A percentile compares a stretch with the other conserved stretches of the same genome.
Conservation (phyloP, 768 basidiomycete genomes). For the Rhizopogon vulgaris region DNA sequence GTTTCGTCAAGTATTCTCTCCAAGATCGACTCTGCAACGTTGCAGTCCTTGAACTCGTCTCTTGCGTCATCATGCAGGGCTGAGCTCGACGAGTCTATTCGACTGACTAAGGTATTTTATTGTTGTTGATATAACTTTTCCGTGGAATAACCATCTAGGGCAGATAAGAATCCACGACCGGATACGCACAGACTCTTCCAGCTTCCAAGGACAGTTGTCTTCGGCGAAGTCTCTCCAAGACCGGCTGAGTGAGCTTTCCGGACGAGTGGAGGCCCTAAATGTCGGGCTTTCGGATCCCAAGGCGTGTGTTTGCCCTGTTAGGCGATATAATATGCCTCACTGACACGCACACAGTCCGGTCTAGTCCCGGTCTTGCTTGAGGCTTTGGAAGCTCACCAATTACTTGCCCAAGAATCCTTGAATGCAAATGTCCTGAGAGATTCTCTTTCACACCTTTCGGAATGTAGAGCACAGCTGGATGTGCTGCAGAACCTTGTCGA, state of each 20-base stretch:
- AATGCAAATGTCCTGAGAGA: conserved; percentile 47
- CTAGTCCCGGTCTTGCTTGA: conserved; percentile 54
- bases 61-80: conserved; percentile 64
- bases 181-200: conserved; percentile 55
- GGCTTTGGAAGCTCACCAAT: conserved; percentile 52
- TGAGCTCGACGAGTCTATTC: conserved; percentile 69
- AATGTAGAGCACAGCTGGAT: conserved; percentile 43
- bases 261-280: conserved; percentile 47
- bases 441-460: conserved; percentile 48
- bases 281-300: conserved; percentile 50
- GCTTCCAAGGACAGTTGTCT: conserved; percentile 58
- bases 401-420: conserved; percentile 54
- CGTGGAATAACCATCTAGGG: conserved; percentile 13
- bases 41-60: conserved; percentile 50
- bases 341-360: conserved; percentile 46
- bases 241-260: conserved; percentile 44
- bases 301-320: conserved; percentile 34
- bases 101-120: conserved; percentile 56
- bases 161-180: conserved; percentile 70
- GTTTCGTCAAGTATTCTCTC: conserved; percentile 66
- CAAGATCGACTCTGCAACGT: conserved; percentile 59
- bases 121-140: background rate
- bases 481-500: conserved; percentile 41
- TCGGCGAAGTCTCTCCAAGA: conserved; percentile 61
- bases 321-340: conserved; percentile 6